These are phyloP conservation scores for Suillus tomentosus DNA, from an alignment of 768 basidiomycete genomes.

Conservation along the genomic window DNA sequence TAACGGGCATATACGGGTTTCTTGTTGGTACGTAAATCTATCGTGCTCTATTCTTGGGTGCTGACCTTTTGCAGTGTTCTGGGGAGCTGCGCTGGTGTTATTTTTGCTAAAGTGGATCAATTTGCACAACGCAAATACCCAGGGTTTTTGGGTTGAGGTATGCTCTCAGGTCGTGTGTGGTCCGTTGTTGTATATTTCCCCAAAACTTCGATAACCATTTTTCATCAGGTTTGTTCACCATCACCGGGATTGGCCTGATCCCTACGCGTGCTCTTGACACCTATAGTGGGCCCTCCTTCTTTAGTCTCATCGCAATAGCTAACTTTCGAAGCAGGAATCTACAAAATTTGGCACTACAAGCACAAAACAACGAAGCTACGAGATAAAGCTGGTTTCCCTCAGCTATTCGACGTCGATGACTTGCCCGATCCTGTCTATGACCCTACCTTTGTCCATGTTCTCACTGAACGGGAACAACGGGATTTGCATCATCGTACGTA, in stretches of 20 bases:
- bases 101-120: conserved; percentile 72
- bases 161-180: conserved; percentile 78
- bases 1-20: conserved; percentile 76
- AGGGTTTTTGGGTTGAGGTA: conserved; percentile 84
- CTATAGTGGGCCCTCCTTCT: conserved; percentile 58
- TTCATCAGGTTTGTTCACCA: conserved; percentile 68
- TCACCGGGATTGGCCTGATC: conserved; percentile 78
- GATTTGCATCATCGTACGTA: conserved; percentile 65
- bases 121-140: conserved; percentile 63
- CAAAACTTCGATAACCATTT: not conserved
- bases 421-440: conserved; percentile 78
- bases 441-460: conserved; percentile 68
- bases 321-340: conserved; percentile 51
- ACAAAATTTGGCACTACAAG: conserved; percentile 75
- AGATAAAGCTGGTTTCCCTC: conserved; percentile 62
- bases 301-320: not conserved
- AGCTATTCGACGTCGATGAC: conserved; percentile 74
- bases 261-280: conserved; percentile 77
- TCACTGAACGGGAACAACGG: conserved; percentile 64
- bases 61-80: conserved; percentile 56
- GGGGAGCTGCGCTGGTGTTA: conserved; percentile 83
- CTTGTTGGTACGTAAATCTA: conserved; percentile 52
- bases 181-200: conserved; percentile 25
- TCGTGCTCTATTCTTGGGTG: not conserved
- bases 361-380: conserved; percentile 58